Conservation (phyloP, 352 stramenopile species). For the Pythium vanterpoolii region DNA sequence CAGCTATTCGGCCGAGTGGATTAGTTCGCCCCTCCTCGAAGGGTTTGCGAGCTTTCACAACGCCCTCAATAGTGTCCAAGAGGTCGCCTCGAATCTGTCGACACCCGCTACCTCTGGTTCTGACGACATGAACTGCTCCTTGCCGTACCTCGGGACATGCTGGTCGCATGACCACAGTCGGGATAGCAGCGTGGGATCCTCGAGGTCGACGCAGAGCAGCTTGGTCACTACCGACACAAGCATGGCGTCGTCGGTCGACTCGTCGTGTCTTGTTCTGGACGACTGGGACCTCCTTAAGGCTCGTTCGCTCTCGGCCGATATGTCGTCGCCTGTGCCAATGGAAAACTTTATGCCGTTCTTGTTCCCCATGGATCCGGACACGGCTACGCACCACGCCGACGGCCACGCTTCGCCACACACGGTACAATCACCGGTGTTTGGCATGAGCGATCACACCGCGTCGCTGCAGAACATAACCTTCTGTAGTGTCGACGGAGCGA, state of each 20-base stretch:
- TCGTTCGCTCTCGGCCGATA: constrained; percentile 14
- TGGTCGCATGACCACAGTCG: constrained; percentile 22
- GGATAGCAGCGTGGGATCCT: constrained; percentile 5
- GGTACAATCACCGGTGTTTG: neutral
- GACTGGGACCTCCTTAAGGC: constrained; percentile 22
- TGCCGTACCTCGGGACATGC: constrained; percentile 22
- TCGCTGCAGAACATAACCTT: neutral
- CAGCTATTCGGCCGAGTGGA: constrained; percentile 20
- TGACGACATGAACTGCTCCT: constrained; percentile 9
- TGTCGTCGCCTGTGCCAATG: constrained; percentile 12
- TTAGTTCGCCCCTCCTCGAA: constrained; percentile 22
- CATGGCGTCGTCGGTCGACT: neutral
- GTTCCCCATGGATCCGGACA: constrained; percentile 23
- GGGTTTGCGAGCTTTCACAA: constrained; percentile 22
- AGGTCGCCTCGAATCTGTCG: neutral
- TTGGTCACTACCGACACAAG: constrained; percentile 1
- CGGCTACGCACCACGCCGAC: neutral
- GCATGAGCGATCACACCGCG: neutral
- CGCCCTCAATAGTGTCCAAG: constrained; percentile 13
- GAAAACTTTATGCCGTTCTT: constrained; percentile 25
- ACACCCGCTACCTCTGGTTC: neutral
- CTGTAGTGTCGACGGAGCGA: neutral
- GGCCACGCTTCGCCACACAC: neutral
- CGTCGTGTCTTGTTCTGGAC: constrained; percentile 9
- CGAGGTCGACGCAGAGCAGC: constrained; percentile 11